Conservation (phyloP, 1,284 basidiomycete genomes). For the Erythrobasidium hasegawianum region DNA sequence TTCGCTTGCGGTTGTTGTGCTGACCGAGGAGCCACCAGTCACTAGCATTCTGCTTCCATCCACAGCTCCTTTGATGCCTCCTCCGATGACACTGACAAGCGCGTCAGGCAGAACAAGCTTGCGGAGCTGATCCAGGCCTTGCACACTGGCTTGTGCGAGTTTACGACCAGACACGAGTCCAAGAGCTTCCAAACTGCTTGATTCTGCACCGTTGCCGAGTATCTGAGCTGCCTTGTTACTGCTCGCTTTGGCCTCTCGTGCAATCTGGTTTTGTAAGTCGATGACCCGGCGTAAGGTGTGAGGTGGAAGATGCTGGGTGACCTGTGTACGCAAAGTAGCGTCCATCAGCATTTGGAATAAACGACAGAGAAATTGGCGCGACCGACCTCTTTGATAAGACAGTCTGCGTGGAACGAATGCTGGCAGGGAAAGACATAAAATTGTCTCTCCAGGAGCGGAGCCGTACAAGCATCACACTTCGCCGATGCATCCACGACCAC, state of each 20-base stretch:
- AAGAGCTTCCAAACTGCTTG: conserved; percentile 38
- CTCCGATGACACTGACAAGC: conserved; percentile 54
- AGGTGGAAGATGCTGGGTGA: conserved; percentile 80
- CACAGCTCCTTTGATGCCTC: conserved; percentile 46
- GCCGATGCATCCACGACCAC: conserved; percentile 86
- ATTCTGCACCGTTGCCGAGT: conserved; percentile 36
- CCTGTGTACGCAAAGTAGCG: conserved; percentile 54
- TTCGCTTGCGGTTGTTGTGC: conserved; percentile 53
- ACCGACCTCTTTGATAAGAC: conserved; percentile 81
- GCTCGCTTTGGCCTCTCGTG: conserved; percentile 53
- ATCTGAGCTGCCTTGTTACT: conserved; percentile 47
- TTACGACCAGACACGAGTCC: conserved; percentile 40
- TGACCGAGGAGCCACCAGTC: conserved; percentile 16
- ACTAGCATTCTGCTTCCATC: conserved; percentile 46
- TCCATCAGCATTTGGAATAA: not conserved
- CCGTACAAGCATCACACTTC: conserved; percentile 74
- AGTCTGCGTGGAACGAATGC: conserved; percentile 74
- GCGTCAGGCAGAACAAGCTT: conserved; percentile 90
- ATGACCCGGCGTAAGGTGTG: conserved; percentile 75
- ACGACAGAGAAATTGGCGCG: not conserved
- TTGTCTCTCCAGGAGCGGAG: conserved; percentile 73
- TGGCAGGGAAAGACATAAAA: conserved; percentile 99
- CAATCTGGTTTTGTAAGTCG: conserved; percentile 73
- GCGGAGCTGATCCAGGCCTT: conserved; percentile 64
- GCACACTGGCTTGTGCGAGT: conserved; percentile 43